These are phyloP conservation scores for Clonostachys solani DNA, from an alignment of 2,329 filamentous ascomycete species.

Conservation along the genomic window DNA sequence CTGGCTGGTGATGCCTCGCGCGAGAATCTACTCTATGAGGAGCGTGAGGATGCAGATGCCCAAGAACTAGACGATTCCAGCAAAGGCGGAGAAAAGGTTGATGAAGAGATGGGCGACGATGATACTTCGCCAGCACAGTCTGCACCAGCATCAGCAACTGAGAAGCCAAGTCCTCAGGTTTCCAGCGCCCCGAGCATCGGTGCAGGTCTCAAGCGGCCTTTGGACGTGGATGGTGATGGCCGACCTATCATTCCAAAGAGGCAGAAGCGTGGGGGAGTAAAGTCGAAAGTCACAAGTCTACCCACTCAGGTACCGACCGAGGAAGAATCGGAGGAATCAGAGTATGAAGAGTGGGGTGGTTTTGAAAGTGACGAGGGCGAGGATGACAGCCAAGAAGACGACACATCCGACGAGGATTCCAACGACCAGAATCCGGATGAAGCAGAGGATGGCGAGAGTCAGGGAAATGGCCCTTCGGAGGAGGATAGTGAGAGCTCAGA, in stretches of 20 bases:
- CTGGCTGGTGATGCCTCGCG: conserved; percentile 47
- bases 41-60: conserved; percentile 14
- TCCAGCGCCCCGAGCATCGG: conserved; percentile 41
- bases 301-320: conserved; percentile 30
- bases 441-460: conserved; percentile 16
- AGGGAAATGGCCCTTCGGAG: conserved; percentile 10
- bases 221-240: conserved; percentile 76
- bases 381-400: conserved; percentile 18
- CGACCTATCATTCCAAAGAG: conserved; percentile 79
- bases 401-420: conserved; percentile 4
- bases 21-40: conserved; percentile 48
- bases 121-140: conserved; percentile 7
- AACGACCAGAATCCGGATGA: not conserved
- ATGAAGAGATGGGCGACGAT: conserved; percentile 9
- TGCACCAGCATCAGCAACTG: conserved; percentile 1
- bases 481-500: conserved; percentile 7
- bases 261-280: conserved; percentile 64
- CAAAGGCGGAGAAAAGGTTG: conserved; percentile 19
- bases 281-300: conserved; percentile 43
- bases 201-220: conserved; percentile 79
- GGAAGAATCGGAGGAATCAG: conserved; percentile 22
- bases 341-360: conserved; percentile 56
- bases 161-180: not conserved
- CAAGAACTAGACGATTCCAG: conserved; percentile 10
- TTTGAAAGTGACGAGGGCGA: conserved; percentile 33